phyloP scores from a whole-genome alignment of 768 basidiomycete species.

The Hemileccinum rubropunctum region DNA sequence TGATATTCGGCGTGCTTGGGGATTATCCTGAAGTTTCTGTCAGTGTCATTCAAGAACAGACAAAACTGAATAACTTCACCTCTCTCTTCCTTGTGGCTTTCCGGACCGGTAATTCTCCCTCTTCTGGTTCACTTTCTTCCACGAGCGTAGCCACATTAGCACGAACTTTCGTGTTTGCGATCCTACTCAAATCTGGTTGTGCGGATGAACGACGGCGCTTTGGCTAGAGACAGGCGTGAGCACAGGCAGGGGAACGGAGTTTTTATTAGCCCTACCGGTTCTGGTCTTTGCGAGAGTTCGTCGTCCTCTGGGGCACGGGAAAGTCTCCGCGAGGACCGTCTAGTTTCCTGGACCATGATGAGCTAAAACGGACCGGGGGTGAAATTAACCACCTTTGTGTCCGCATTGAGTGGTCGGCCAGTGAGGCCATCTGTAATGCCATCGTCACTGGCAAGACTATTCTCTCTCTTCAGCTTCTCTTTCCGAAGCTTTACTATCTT shows the following conservation, averaged over 20 bases:
- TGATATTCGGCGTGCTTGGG: conserved; percentile 56
- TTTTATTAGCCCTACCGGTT: conserved; percentile 47
- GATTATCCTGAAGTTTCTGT: conserved; percentile 43
- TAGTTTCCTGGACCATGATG: conserved; percentile 20
- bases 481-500: conserved; percentile 55
- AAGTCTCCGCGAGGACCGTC: conserved; percentile 64
- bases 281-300: conserved; percentile 42
- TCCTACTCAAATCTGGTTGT: conserved; percentile 61
- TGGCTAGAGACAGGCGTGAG: conserved; percentile 42
- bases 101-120: conserved; percentile 53
- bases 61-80: conserved; percentile 33
- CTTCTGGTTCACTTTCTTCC: conserved; percentile 79
- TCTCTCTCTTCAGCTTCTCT: conserved; percentile 62
- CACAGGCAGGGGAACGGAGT: conserved; percentile 5
- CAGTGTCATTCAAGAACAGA: neutral
- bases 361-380: conserved; percentile 7
- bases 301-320: conserved; percentile 54
- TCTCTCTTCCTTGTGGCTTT: conserved; percentile 62
- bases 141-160: conserved; percentile 44
- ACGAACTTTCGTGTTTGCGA: conserved; percentile 37
- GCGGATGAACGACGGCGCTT: conserved; percentile 81
- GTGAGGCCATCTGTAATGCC: conserved; percentile 84
- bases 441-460: conserved; percentile 74
- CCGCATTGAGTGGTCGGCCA: conserved; percentile 58
- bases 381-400: conserved; percentile 39